A percentile compares a stretch with the other conserved stretches of the same genome.
Conservation (phyloP, 2,329 filamentous ascomycete genomes). For the Alternaria brassicicola region DNA sequence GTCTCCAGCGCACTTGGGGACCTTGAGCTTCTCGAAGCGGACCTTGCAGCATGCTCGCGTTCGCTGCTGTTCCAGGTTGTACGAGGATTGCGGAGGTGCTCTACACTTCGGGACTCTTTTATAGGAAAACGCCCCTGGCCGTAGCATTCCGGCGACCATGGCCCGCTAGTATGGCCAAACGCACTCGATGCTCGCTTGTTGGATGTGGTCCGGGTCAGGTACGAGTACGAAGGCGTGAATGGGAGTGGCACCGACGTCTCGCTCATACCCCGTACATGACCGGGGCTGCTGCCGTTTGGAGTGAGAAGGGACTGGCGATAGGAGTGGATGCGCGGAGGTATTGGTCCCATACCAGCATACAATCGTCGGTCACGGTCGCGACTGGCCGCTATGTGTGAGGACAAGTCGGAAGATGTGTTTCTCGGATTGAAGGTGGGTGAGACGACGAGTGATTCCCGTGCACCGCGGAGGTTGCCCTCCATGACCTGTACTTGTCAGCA, state of each 20-base stretch:
- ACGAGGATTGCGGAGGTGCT: conserved; percentile 46
- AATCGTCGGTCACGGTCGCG: conserved; percentile 45
- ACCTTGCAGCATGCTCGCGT: conserved; percentile 40
- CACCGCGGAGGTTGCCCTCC: conserved; percentile 87
- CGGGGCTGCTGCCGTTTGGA: conserved; percentile 37
- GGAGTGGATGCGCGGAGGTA: conserved; percentile 40
- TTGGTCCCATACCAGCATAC: conserved; percentile 46
- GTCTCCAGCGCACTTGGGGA: conserved; percentile 49
- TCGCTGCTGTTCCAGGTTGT: conserved; percentile 32
- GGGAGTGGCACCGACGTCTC: conserved; percentile 49
- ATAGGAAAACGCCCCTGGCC: conserved; percentile 46
- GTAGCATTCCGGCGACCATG: conserved; percentile 47
- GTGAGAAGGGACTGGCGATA: conserved; percentile 44
- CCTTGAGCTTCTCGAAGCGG: conserved; percentile 48
- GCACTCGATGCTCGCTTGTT: conserved; percentile 50
- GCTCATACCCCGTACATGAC: conserved; percentile 50
- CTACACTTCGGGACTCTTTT: conserved; percentile 49
- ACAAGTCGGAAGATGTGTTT: conserved; percentile 40
- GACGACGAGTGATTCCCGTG: conserved; percentile 69
- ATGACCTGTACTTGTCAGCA: conserved; percentile 69
- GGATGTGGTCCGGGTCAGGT: conserved; percentile 31
- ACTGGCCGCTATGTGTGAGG: conserved; percentile 42
- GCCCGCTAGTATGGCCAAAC: conserved; percentile 45
- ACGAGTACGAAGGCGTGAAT: conserved; percentile 40
- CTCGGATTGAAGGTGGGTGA: conserved; percentile 57